Evolutionary conservation across 768 basidiomycete genomes (phyloP).

Genomic region (Leccinum sublutescens): DNA sequence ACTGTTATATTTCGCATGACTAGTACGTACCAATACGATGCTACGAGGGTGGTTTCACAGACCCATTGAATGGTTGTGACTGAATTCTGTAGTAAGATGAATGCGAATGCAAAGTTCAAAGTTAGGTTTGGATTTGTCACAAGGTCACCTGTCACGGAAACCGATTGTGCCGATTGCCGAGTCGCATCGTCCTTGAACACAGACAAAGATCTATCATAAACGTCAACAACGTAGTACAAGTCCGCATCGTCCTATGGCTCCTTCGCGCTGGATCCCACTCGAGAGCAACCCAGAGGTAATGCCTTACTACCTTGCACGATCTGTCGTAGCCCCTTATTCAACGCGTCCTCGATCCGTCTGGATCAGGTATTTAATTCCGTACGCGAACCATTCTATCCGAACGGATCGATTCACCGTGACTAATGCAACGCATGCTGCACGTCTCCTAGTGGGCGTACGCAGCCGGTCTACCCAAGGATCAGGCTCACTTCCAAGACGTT

Average conservation of each 20-base stretch:
- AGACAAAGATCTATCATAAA: not conserved
- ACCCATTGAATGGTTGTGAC: not conserved
- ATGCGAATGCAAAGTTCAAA: not conserved
- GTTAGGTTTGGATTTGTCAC: not conserved
- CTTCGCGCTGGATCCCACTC: slow-evolving; percentile 68
- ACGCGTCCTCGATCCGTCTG: not conserved
- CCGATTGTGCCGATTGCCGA: not conserved
- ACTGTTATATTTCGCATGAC: not conserved
- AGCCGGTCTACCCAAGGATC: slow-evolving; percentile 55
- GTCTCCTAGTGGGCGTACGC: slow-evolving; percentile 62
- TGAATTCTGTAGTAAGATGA: too few relatives aligned
- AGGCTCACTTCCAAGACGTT: slow-evolving; percentile 62
- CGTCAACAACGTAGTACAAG: not conserved
- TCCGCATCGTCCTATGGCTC: slow-evolving; percentile 15
- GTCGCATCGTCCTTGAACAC: not conserved
- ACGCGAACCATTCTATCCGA: slow-evolving; percentile 3
- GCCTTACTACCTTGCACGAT: not conserved
- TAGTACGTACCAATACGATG: not conserved
- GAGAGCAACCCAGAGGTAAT: slow-evolving; percentile 69
- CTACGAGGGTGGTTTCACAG: not conserved
- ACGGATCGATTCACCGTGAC: not conserved
- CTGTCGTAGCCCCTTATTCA: slow-evolving; percentile 7
- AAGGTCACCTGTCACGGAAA: not conserved
- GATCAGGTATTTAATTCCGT: slow-evolving; percentile 33
- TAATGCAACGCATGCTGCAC: not conserved